Evolutionary conservation across 306 rosid species (phyloP).

Genomic region (Pachyrhizus erosus): DNA sequence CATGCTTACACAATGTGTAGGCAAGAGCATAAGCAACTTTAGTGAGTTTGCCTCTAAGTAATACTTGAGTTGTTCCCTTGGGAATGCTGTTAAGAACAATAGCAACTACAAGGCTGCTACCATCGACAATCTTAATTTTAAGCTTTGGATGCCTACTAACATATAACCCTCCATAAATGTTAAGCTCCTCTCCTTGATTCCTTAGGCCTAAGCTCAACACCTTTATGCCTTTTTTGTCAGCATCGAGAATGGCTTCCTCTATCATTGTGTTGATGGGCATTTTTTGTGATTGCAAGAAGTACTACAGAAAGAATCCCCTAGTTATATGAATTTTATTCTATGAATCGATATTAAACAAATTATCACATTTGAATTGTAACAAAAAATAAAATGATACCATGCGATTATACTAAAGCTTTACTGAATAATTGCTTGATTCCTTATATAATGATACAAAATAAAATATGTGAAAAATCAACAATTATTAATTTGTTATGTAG

Average conservation of each 20-base stretch:
- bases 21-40: constrained; percentile 73
- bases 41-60: constrained; percentile 69
- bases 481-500: no score
- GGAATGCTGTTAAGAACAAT: constrained; percentile 64
- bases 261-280: constrained; percentile 46
- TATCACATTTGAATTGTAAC: no score
- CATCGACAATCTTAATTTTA: constrained; percentile 77
- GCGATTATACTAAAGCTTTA: no score
- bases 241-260: constrained; percentile 55
- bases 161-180: constrained; percentile 64
- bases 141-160: constrained; percentile 57
- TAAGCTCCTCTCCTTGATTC: constrained; percentile 72
- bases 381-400: background rate
- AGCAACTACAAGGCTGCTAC: constrained; percentile 70
- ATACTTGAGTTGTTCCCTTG: constrained; percentile 64
- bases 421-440: no score
- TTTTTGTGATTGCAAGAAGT: constrained; percentile 44
- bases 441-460: no score
- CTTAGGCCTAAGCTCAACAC: constrained; percentile 55
- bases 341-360: background rate
- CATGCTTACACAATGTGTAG: constrained; percentile 55
- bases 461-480: no score
- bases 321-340: background rate
- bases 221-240: constrained; percentile 50
- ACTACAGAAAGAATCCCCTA: constrained; percentile 5